phyloP scores from a whole-genome alignment of 371 early-diverging fungal species.

The Gilbertella persicaria region DNA sequence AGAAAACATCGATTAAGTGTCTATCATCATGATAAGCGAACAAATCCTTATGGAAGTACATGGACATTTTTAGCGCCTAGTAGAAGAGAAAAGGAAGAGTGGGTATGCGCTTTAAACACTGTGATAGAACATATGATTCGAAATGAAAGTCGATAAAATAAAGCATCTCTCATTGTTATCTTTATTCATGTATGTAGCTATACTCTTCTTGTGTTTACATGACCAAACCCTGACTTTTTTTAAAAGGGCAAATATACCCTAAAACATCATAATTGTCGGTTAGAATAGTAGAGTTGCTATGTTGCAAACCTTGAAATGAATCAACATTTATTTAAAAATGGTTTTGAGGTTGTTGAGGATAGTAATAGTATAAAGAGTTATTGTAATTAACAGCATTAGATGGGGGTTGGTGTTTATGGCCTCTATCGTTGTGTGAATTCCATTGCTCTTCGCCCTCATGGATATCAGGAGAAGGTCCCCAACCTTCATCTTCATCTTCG shows the following conservation, averaged over 20 bases:
- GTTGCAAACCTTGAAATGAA: no score
- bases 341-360: background rate
- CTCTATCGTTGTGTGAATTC: background rate
- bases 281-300: no score
- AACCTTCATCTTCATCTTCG: constrained; percentile 8
- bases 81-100: constrained; percentile 47
- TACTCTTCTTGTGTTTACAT: no score
- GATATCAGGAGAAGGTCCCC: constrained; percentile 10
- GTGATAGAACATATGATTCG: constrained; percentile 43
- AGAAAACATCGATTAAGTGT: constrained; percentile 28
- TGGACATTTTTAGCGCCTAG: constrained; percentile 40
- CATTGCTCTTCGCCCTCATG: constrained; percentile 3
- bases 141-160: background rate
- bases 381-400: background rate
- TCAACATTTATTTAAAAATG: no score
- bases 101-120: constrained; percentile 47
- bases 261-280: no score
- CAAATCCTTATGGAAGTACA: constrained; percentile 29
- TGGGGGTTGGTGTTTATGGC: background rate
- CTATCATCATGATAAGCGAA: constrained; percentile 21
- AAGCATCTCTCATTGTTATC: no score
- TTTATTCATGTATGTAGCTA: no score
- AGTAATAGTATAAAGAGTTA: background rate
- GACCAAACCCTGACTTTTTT: no score
- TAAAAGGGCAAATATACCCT: no score